phyloP scores from a whole-genome alignment of 495 filamentous ascomycete genomes.

The Astrothelium macrocarpum region DNA sequence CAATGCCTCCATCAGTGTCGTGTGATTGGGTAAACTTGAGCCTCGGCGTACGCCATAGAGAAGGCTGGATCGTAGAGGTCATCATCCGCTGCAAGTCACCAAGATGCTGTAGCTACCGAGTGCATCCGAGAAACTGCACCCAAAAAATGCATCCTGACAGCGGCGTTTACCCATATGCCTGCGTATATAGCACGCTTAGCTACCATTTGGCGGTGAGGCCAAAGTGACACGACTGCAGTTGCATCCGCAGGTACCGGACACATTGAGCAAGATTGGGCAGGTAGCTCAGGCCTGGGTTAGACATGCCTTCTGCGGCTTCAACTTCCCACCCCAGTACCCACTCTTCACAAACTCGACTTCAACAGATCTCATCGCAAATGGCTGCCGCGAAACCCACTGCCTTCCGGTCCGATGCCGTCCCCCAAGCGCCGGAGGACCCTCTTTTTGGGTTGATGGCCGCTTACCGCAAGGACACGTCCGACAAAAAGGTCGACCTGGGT shows the following conservation, averaged over 20 bases:
- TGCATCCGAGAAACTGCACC: neutral
- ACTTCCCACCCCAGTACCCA: neutral
- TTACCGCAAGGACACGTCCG: slow-evolving; percentile 70
- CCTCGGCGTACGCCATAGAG: neutral
- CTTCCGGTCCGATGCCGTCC: slow-evolving; percentile 70
- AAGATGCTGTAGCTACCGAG: neutral
- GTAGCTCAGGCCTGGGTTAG: neutral
- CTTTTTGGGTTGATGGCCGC: slow-evolving; percentile 90
- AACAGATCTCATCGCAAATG: slow-evolving; percentile 46
- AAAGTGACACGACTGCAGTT: neutral
- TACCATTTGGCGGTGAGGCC: slow-evolving; percentile 5
- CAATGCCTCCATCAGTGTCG: neutral
- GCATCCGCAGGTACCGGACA: neutral
- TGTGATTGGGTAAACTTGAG: neutral
- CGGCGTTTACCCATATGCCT: neutral
- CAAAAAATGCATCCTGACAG: neutral
- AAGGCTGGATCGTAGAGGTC: slow-evolving; percentile 3
- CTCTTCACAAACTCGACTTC: slow-evolving; percentile 31
- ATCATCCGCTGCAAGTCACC: neutral
- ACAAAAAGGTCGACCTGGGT: slow-evolving; percentile 89
- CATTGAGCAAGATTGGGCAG: neutral
- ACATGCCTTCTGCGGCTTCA: neutral
- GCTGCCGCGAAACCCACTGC: slow-evolving; percentile 43
- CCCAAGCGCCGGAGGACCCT: slow-evolving; percentile 88
- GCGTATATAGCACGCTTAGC: neutral